Evolutionary conservation across 148 eudicot genomes (phyloP).

Genomic region (Rhododendron ferrugineum): DNA sequence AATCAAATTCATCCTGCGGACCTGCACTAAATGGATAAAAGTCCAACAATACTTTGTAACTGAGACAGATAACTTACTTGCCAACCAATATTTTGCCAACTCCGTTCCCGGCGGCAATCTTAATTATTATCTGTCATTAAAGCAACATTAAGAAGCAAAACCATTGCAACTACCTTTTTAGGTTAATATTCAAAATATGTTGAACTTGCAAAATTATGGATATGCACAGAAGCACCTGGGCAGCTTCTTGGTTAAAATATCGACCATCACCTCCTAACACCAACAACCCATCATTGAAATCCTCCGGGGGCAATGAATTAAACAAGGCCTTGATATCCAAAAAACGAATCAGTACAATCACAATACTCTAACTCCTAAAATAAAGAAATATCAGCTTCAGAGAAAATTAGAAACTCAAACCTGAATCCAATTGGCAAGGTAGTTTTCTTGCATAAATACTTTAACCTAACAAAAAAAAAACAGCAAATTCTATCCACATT

Average conservation of each 20-base stretch:
- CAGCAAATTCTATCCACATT: slow-evolving; percentile 8
- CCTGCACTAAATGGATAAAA: background rate
- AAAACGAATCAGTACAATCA: background rate
- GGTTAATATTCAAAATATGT: background rate
- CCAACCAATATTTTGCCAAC: slow-evolving; percentile 90
- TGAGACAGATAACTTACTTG: slow-evolving; percentile 50
- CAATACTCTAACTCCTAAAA: background rate
- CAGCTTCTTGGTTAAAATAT: slow-evolving; percentile 88
- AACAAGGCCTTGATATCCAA: slow-evolving; percentile 65
- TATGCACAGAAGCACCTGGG: slow-evolving; percentile 52
- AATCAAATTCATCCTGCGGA: background rate
- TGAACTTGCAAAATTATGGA: background rate
- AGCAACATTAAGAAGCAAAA: slow-evolving; percentile 8
- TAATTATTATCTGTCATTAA: slow-evolving; percentile 67
- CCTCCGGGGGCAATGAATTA: slow-evolving; percentile 78
- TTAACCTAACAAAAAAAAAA: slow-evolving; percentile 49
- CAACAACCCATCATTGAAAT: slow-evolving; percentile 67
- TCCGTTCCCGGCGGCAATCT: slow-evolving; percentile 96
- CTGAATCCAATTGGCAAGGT: slow-evolving; percentile 99
- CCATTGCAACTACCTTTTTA: background rate
- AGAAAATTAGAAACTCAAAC: slow-evolving; percentile 27
- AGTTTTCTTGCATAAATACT: slow-evolving; percentile 86
- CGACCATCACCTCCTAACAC: slow-evolving; percentile 99
- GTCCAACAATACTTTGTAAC: background rate
- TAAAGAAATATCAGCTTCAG: background rate